Conservation (phyloP, 768 basidiomycete species). For the Plicaturopsis crispa region DNA sequence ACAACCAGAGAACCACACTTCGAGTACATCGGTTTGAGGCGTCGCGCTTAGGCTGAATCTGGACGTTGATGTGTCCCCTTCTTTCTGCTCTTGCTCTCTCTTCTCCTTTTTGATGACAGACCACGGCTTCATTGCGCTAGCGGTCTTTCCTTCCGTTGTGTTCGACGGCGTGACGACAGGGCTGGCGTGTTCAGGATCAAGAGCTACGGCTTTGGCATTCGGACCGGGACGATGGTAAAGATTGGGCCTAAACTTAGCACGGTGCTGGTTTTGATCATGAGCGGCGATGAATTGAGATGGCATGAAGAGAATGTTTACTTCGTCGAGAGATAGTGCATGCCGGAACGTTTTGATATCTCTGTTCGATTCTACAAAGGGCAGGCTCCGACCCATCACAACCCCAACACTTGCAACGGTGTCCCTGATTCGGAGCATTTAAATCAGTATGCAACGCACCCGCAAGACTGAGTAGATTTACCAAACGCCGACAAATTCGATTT, state of each 20-base stretch:
- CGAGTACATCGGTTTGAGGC: conserved; percentile 49
- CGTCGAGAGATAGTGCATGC: conserved; percentile 73
- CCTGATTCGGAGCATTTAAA: no score
- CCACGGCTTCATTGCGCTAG: conserved; percentile 2
- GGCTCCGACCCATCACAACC: conserved; percentile 41
- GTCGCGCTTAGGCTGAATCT: no score
- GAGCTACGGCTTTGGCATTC: conserved; percentile 10
- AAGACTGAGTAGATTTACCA: not conserved
- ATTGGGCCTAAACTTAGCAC: conserved; percentile 60
- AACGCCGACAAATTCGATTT: conserved; percentile 3
- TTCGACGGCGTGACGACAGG: not conserved
- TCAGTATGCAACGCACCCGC: conserved; percentile 13
- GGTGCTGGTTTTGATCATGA: conserved; percentile 33
- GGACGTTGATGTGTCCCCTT: no score
- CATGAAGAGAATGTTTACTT: conserved; percentile 32
- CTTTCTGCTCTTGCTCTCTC: no score
- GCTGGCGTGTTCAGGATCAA: conserved; percentile 21
- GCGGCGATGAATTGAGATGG: not conserved
- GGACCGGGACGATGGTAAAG: conserved; percentile 44
- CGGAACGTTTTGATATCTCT: conserved; percentile 61
- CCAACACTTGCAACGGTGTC: conserved; percentile 80
- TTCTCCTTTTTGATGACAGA: no score
- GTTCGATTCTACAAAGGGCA: conserved; percentile 66
- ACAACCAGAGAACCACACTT: conserved; percentile 78
- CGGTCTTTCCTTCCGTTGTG: conserved; percentile 1